These are phyloP conservation scores for Carallia pectinifolia DNA, from an alignment of 345 rosid species.

Conservation along the genomic window DNA sequence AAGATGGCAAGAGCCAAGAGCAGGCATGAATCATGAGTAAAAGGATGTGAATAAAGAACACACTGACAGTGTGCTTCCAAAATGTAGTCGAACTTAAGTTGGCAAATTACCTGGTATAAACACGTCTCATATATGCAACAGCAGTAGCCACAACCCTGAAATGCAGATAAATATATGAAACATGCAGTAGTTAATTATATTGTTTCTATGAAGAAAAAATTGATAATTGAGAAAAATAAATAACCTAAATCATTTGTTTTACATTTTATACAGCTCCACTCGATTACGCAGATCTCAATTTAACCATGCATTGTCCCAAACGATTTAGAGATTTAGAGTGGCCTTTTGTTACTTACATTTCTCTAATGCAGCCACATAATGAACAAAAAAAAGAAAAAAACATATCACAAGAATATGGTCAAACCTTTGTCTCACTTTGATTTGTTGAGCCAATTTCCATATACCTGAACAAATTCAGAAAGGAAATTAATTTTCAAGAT, in stretches of 20 bases:
- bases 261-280: too few relatives aligned
- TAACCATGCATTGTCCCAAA: too few relatives aligned
- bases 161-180: constrained; percentile 13
- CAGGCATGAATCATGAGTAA: neutral
- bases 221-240: neutral
- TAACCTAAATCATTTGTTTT: neutral
- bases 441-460: constrained; percentile 68
- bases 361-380: too few relatives aligned
- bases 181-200: constrained; percentile 1
- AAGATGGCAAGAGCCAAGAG: neutral
- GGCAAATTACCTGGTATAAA: constrained; percentile 65
- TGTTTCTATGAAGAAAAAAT: neutral
- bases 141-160: constrained; percentile 97
- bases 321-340: too few relatives aligned
- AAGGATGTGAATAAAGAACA: neutral
- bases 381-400: neutral
- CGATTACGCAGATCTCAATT: too few relatives aligned
- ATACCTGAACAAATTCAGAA: constrained; percentile 52
- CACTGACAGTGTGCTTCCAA: too few relatives aligned
- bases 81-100: neutral
- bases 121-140: constrained; percentile 90
- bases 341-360: too few relatives aligned
- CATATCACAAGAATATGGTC: constrained; percentile 25
- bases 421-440: constrained; percentile 95
- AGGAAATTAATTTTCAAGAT: constrained; percentile 3